Evolutionary conservation across 768 basidiomycete species (phyloP), one percentile per base, ranked within the genome.

Genomic region (Porphyrellus cyaneotinctus): DNA sequence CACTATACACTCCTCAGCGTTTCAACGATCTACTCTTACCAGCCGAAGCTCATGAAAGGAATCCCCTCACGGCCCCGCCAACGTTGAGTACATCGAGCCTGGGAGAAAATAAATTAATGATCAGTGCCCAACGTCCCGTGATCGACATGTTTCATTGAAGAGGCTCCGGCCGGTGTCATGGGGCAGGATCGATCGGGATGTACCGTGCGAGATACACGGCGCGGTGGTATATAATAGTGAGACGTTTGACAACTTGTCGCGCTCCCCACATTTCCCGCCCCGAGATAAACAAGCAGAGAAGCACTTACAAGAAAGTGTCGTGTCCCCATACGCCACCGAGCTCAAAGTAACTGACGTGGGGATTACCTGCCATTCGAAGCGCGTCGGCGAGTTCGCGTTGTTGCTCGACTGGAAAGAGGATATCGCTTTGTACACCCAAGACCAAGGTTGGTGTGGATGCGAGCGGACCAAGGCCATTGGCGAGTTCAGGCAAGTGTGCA

Each of bases 281-380:
- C 44, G 18, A 15, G 43, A 20, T 39, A n/a, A 32, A 54, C 46
- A 33, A 47, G 9, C 15, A 20, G 47, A 36, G 41, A 4, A 26
- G 9, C 2, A 81, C 87, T 78, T 63, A 88, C 84, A 98, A 74
- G 74, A 97, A 97, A 20, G 94, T 97, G 71, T 99, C 95, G 64
- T 99, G 95, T 2, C 97, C 97, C 95, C 94, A 98, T n/a, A 98
- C 95, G 10, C 95, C 95, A 24, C 95, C 95, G 2, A 98, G 79
- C 71, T 98, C 97, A 67, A 95, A 99, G 70, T 97, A 98, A 54
- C 90, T 88, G 24, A 99, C 97, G 52, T 79, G 74, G 15, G 83
- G 71, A 68, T 97, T 98, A 0, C 97, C 97, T 1, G 87, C 84
- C 80, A 92, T 81, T 54, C 91, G 81, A 56, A 99, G 72, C 22